Base-by-base conservation (phyloP, 306 rosid species). In the Alnus glutinosa region DNA sequence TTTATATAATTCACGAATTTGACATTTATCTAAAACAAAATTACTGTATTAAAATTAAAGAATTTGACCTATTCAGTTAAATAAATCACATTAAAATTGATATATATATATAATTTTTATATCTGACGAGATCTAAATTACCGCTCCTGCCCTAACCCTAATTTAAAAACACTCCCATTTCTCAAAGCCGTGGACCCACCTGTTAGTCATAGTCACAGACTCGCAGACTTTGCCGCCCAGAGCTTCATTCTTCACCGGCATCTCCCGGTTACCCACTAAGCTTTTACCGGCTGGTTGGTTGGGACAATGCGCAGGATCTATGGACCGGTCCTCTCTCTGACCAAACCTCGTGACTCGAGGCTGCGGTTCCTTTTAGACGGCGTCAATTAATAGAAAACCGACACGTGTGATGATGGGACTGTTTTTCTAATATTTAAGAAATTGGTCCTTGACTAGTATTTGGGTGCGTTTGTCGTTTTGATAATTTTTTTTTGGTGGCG, bases 271-370 rank as follows among this genome's bases (percentile, higher is more conserved):
- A 52, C 46, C 1, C 14, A 14, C 16, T 73, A 0, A 16, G 4
- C 11, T 39, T n/a, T 4, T 15, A 58, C 19, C 55, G 46, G 54
- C 7, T 58, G 15, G 42, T 18, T 28, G 64, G 70, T 52, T 32
- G 28, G 15, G 73, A 62, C 59, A 73, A n/a, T 51, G 16, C 5
- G 70, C 75, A 73, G 79, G 39, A 80, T 80, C 70, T 15, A 30
- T 16, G 79, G 69, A 51, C 58, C 77, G 73, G 37, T 30, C 3
- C 50, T 48, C 64, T 72, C 77, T 72, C 77, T 73, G 44, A 36
- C 76, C 76, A 18, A 11, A 16, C 48, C 80, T 70, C 84, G 84
- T 70, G 55, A 70, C 66, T 61, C 68, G 80, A 76, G 84, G 70
- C 59, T 30, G 83, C 61, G 18, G 10, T 46, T 23, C 59, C 72